These are phyloP conservation scores for Sisymbrium altissimum DNA, from an alignment of 345 rosid species.

Conservation along the genomic window DNA sequence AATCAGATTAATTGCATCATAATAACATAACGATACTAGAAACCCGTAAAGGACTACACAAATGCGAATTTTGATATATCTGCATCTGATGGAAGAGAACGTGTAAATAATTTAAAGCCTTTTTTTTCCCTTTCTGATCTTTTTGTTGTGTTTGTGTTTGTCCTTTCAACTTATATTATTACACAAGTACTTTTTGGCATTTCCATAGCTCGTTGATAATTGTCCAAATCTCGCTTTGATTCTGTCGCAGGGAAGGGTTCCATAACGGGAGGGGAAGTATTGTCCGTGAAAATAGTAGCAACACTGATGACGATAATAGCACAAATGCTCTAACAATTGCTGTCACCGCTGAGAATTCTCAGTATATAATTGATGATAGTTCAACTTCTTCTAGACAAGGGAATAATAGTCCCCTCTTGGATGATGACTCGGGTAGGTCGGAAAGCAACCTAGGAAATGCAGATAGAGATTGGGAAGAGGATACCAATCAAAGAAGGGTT, in stretches of 20 bases:
- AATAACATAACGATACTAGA: not conserved
- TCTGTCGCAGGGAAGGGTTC: slow-evolving; percentile 73
- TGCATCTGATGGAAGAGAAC: not conserved
- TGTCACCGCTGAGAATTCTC: slow-evolving; percentile 43
- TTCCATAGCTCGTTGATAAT: not conserved
- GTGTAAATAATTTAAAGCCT: not conserved
- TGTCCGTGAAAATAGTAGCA: slow-evolving; percentile 64
- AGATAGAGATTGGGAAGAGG: slow-evolving; percentile 54
- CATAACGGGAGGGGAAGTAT: slow-evolving; percentile 70
- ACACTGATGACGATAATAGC: slow-evolving; percentile 35
- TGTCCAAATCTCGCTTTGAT: not conserved
- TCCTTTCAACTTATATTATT: not conserved
- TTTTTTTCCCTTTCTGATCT: not conserved
- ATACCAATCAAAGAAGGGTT: slow-evolving; percentile 40
- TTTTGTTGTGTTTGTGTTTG: not conserved
- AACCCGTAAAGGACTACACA: not conserved
- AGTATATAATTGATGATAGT: slow-evolving; percentile 42
- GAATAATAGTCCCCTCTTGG: slow-evolving; percentile 35
- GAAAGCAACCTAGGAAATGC: slow-evolving; percentile 41
- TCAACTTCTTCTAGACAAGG: slow-evolving; percentile 45
- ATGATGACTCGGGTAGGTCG: slow-evolving; percentile 41
- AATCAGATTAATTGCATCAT: not conserved
- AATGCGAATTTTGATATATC: not conserved
- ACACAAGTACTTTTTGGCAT: not conserved
- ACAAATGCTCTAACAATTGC: slow-evolving; percentile 38